Conservation (phyloP, 805 yeast genomes). For the Spathaspora arborariae region DNA sequence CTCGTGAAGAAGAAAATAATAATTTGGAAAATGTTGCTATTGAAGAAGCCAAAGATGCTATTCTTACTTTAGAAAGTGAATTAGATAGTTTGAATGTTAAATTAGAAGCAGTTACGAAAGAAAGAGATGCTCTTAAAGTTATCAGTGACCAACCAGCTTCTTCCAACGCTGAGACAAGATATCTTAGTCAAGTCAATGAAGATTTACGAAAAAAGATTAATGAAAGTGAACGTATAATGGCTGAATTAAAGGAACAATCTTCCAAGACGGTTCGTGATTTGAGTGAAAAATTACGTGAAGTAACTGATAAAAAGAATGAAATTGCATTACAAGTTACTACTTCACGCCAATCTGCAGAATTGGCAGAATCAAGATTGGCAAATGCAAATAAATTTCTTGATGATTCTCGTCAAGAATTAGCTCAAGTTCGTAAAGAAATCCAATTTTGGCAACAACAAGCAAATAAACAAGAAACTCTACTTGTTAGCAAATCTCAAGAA, state of each 20-base stretch:
- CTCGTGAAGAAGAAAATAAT: constrained; percentile 45
- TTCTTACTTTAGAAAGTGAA: constrained; percentile 57
- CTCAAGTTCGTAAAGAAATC: constrained; percentile 25
- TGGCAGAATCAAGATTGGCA: constrained; percentile 52
- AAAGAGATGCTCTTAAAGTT: constrained; percentile 62
- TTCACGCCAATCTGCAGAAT: constrained; percentile 49
- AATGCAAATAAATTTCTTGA: constrained; percentile 33
- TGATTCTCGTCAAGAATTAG: constrained; percentile 24
- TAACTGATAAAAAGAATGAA: constrained; percentile 31
- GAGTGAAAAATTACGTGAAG: constrained; percentile 29
- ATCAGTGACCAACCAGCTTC: constrained; percentile 7
- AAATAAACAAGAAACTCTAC: constrained; percentile 33
- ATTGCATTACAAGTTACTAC: constrained; percentile 48
- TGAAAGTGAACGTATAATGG: constrained; percentile 36
- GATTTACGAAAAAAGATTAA: constrained; percentile 31
- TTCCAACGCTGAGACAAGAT: constrained; percentile 16
- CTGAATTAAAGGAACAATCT: constrained; percentile 34
- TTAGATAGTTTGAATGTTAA: constrained; percentile 48
- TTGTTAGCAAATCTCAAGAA: constrained; percentile 42
- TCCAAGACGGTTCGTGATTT: constrained; percentile 44
- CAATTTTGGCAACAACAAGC: constrained; percentile 40
- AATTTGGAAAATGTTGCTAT: constrained; percentile 46
- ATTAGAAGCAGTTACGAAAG: constrained; percentile 53
- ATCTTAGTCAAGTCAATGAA: constrained; percentile 21
- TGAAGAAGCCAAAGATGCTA: constrained; percentile 67